A percentile compares a stretch with the other conserved stretches of the same genome.
Conservation (phyloP, 169 alveolate genomes). For the Cardiosporidium cionae region DNA sequence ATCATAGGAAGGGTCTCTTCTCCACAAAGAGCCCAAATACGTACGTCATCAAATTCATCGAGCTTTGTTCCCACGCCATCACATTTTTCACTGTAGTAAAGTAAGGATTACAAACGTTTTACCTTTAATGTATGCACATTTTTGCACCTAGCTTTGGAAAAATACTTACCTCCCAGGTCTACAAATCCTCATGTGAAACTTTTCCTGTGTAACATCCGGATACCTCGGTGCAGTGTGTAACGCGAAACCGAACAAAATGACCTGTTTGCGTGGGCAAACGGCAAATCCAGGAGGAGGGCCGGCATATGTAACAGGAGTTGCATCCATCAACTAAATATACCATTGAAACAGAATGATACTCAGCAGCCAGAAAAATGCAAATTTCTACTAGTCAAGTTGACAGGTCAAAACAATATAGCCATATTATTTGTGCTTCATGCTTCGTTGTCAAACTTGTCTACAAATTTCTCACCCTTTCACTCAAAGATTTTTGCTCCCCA, state of each 20-base stretch:
- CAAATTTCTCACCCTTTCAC: neutral
- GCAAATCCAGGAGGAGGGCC: conserved; percentile 68
- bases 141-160: neutral
- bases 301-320: conserved; percentile 43
- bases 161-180: conserved; percentile 19
- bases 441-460: too few relatives aligned
- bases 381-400: too few relatives aligned
- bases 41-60: conserved; percentile 39
- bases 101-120: conserved; percentile 28
- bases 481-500: neutral
- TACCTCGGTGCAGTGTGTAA: conserved; percentile 5
- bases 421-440: too few relatives aligned
- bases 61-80: conserved; percentile 38
- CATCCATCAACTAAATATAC: conserved; percentile 26
- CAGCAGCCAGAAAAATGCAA: too few relatives aligned
- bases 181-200: conserved; percentile 22
- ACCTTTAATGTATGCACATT: too few relatives aligned
- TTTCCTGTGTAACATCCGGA: neutral
- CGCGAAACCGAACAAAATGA: conserved; percentile 61
- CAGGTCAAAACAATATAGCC: too few relatives aligned
- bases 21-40: conserved; percentile 60
- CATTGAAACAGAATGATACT: too few relatives aligned
- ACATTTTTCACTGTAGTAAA: conserved; percentile 53
- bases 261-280: conserved; percentile 57
- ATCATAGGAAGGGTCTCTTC: conserved; percentile 47